Evolutionary conservation across 1,284 basidiomycete genomes (phyloP).

Genomic region (Sanghuangporus baumii): DNA sequence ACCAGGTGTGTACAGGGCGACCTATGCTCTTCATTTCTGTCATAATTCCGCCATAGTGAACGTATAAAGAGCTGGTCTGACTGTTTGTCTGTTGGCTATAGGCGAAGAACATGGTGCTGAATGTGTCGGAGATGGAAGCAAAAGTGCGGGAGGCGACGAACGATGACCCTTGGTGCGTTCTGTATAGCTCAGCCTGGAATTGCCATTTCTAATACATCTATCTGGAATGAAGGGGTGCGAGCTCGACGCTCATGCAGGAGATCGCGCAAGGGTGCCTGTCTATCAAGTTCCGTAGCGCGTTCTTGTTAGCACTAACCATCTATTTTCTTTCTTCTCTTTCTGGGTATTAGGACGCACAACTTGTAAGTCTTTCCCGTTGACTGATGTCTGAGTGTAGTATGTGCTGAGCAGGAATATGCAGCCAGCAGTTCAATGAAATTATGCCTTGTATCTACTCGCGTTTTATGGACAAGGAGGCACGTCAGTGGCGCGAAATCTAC

Average conservation of each 20-base stretch:
- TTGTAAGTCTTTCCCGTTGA: constrained; percentile 55
- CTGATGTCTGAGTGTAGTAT: neutral
- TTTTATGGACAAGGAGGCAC: constrained; percentile 97
- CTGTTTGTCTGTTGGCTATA: constrained; percentile 25
- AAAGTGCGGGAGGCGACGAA: constrained; percentile 98
- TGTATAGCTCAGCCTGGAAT: neutral
- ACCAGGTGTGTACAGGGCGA: constrained; percentile 54
- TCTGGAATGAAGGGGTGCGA: constrained; percentile 77
- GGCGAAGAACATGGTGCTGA: constrained; percentile 89
- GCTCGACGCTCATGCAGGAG: constrained; percentile 97
- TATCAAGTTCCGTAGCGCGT: constrained; percentile 62
- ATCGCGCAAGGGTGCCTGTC: constrained; percentile 50
- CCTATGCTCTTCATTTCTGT: neutral
- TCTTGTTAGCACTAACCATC: neutral
- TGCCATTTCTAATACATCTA: neutral
- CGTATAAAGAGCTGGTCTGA: neutral
- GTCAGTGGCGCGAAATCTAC: constrained; percentile 99
- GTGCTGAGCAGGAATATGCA: constrained; percentile 28
- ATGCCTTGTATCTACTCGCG: constrained; percentile 96
- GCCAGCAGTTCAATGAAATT: constrained; percentile 98
- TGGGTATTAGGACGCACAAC: constrained; percentile 71
- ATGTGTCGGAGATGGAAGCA: constrained; percentile 95
- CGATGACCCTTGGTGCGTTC: constrained; percentile 88
- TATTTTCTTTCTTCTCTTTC: neutral
- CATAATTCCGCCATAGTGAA: neutral